Base-by-base conservation (phyloP, 192 early-diverging fungal genomes). In the Umbelopsis sp. region DNA sequence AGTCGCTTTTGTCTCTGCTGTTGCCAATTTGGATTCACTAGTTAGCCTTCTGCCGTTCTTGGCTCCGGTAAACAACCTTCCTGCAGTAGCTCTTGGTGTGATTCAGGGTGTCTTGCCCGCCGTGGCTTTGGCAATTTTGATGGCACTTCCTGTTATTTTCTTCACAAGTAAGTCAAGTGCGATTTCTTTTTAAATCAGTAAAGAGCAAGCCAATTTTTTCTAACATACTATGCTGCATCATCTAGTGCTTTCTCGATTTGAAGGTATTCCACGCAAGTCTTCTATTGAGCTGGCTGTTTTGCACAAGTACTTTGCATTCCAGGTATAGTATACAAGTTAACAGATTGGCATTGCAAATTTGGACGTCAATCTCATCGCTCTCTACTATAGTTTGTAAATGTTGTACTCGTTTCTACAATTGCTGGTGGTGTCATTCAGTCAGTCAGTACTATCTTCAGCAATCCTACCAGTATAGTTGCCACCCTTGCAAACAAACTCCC, bases 61-160 rank as follows among this genome's bases (percentile, higher is more conserved):
- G 46, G 53, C 49, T 16, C 58, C 52, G 44, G 66, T 86, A 11
- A 53, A 82, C 0, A 64, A 65, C 0, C 72, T 87, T 30, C 67
- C 76, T 52, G 69, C 74, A 11, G 70, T 79, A 10, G 49, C 82
- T 70, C 50, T 83, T 70, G 76, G 78, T 52, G 66, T 84, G 64
- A 86, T 94, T 69, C 82, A 88, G 52, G 95, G 95, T 84, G 82
- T 92, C 44, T 80, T 97, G 46, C 93, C 95, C 15, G 83, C 92
- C 12, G 55, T 89, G 4, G 82, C 87, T 46, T 80, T 94, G 46
- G 83, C 91, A 1, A 71, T 91, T 25, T 77, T 97, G 52, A 87
- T 97, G 81, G 68, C 81, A 9, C 41, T 92, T 3, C 74, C 95
- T 64, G 92, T 93, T 22, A 70, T 83, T 12, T 55, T 93, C 25